Percentiles rank a stretch among this genome's conserved stretches.
phyloP scores from a whole-genome alignment of 176 grass and related monocot genomes.

The Cocos nucifera region DNA sequence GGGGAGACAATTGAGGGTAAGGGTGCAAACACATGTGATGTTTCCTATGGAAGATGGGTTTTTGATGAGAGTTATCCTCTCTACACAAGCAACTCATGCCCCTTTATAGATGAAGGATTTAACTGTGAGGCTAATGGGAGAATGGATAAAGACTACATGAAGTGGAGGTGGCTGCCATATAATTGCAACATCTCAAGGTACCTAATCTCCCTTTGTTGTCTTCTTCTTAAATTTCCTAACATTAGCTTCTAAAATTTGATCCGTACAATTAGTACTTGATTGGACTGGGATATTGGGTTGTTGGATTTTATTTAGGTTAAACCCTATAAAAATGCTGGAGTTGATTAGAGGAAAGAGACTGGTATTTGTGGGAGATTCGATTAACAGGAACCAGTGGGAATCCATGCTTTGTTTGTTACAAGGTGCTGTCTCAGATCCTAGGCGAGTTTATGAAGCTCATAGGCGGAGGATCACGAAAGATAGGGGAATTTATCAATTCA shows the following conservation, averaged over 20 bases:
- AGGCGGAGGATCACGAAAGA: constrained; percentile 63
- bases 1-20: constrained; percentile 10
- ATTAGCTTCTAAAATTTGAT: not conserved
- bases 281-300: constrained; percentile 3
- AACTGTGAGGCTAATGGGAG: constrained; percentile 80
- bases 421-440: constrained; percentile 39
- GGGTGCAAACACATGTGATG: constrained; percentile 30
- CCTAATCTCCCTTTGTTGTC: not conserved
- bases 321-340: constrained; percentile 63
- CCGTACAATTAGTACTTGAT: constrained; percentile 5
- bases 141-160: constrained; percentile 44
- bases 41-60: constrained; percentile 84
- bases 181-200: constrained; percentile 71
- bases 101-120: constrained; percentile 89
- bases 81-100: constrained; percentile 57
- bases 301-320: constrained; percentile 38
- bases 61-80: constrained; percentile 79
- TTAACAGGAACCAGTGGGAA: constrained; percentile 97
- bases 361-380: constrained; percentile 78
- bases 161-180: constrained; percentile 86
- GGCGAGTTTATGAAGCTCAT: constrained; percentile 54
- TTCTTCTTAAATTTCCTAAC: not conserved
- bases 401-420: constrained; percentile 90
- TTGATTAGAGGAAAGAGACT: constrained; percentile 67
- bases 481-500: constrained; percentile 76